These are phyloP conservation scores for Blastomyces gilchristii DNA, from an alignment of 2,329 filamentous ascomycete genomes.

Conservation along the genomic window DNA sequence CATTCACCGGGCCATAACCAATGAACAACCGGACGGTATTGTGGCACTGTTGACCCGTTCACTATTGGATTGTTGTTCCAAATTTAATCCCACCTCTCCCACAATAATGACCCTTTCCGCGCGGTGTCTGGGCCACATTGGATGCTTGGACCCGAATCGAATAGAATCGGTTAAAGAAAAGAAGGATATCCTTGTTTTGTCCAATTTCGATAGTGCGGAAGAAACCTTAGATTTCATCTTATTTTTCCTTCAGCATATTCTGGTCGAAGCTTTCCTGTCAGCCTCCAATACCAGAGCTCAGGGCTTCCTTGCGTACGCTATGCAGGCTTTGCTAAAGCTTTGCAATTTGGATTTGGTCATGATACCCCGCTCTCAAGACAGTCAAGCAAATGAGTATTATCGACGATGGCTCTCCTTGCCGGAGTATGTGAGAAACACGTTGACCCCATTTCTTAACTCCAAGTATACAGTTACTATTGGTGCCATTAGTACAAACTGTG, in stretches of 20 bases:
- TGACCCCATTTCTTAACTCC: slow-evolving; percentile 82
- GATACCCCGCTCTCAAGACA: slow-evolving; percentile 40
- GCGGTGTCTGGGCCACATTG: slow-evolving; percentile 75
- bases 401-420: slow-evolving; percentile 70
- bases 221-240: slow-evolving; percentile 81
- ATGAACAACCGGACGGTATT: slow-evolving; percentile 69
- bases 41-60: slow-evolving; percentile 63
- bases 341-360: slow-evolving; percentile 58
- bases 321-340: slow-evolving; percentile 78
- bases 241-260: slow-evolving; percentile 72
- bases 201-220: slow-evolving; percentile 68
- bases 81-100: slow-evolving; percentile 58
- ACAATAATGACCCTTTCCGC: slow-evolving; percentile 65
- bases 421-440: slow-evolving; percentile 63
- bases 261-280: slow-evolving; percentile 86
- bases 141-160: slow-evolving; percentile 82
- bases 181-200: slow-evolving; percentile 71
- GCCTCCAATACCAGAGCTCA: slow-evolving; percentile 79
- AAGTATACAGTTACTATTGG: slow-evolving; percentile 64
- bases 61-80: slow-evolving; percentile 74
- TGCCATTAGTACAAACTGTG: slow-evolving; percentile 41
- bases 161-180: slow-evolving; percentile 71
- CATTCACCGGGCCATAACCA: slow-evolving; percentile 67
- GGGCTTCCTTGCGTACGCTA: slow-evolving; percentile 84
- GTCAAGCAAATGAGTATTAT: slow-evolving; percentile 52